Conservation (phyloP, 2,329 filamentous ascomycete genomes). For the Colletotrichum trifolii region DNA sequence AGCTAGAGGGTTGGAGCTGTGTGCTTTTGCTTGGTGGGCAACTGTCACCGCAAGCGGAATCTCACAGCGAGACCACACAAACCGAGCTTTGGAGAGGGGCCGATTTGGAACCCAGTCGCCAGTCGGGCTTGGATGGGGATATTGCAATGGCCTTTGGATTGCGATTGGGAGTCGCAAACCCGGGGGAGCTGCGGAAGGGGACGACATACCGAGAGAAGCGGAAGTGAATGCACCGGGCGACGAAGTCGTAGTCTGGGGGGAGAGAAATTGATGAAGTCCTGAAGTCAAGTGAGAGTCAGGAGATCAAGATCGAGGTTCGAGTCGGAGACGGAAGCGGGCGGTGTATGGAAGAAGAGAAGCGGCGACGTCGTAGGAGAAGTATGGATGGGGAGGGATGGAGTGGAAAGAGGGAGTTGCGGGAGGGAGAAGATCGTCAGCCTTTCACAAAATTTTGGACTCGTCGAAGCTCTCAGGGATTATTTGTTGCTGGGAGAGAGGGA, state of each 20-base stretch:
- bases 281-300: constrained; percentile 37
- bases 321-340: constrained; percentile 26
- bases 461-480: constrained; percentile 37
- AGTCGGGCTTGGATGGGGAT: constrained; percentile 11
- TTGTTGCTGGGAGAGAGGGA: constrained; percentile 36
- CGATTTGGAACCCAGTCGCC: background rate
- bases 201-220: constrained; percentile 31
- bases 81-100: constrained; percentile 19
- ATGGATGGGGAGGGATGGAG: constrained; percentile 36
- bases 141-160: constrained; percentile 11
- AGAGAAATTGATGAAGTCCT: constrained; percentile 29
- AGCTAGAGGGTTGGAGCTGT: constrained; percentile 2
- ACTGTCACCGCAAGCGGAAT: constrained; percentile 33
- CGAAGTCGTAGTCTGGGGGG: constrained; percentile 33
- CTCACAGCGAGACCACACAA: constrained; percentile 2
- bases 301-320: constrained; percentile 20
- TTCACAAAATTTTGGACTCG: constrained; percentile 39
- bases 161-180: constrained; percentile 9
- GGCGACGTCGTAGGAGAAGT: constrained; percentile 36
- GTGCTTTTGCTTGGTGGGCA: constrained; percentile 7
- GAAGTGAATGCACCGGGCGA: constrained; percentile 31
- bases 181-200: background rate
- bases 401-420: constrained; percentile 34
- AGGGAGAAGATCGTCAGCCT: constrained; percentile 40
- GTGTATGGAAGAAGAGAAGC: constrained; percentile 37